Percentiles rank a stretch among this genome's conserved stretches.
Conservation (phyloP, 176 grass and related monocot species). For the Carex parvula region DNA sequence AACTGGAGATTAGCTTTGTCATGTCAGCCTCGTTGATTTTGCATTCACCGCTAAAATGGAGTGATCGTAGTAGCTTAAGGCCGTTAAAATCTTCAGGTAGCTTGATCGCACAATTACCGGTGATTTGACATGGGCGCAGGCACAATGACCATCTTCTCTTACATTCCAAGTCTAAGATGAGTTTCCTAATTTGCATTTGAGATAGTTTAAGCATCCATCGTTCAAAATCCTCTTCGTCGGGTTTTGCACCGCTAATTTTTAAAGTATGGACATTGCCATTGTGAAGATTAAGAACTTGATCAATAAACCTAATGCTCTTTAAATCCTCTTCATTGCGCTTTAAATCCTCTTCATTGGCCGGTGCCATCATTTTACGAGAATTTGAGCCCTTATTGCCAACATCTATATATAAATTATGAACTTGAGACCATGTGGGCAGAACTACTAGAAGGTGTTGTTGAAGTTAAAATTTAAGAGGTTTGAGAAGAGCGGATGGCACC, state of each 20-base stretch:
- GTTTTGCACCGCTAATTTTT: neutral
- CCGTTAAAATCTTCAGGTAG: neutral
- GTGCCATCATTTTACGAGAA: neutral
- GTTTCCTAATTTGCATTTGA: neutral
- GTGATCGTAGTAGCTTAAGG: neutral
- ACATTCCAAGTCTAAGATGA: neutral
- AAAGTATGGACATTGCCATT: neutral
- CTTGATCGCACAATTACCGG: neutral
- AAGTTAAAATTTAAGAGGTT: too few species aligned
- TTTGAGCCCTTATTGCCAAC: neutral
- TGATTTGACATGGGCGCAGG: too few species aligned
- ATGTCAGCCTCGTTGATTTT: neutral
- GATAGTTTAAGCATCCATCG: conserved; percentile 10
- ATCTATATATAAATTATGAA: neutral
- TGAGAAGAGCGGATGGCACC: too few species aligned
- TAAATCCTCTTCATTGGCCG: neutral
- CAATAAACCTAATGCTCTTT: neutral
- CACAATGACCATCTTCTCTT: neutral
- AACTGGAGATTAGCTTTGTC: neutral
- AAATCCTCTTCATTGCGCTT: neutral
- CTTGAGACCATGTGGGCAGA: neutral
- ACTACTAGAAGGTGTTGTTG: too few species aligned
- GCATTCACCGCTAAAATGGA: neutral
- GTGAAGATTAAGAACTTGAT: conserved; percentile 9
- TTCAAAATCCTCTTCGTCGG: neutral